Evolutionary conservation across 768 basidiomycete species (phyloP).

Genomic region (Sporobolomyces pararoseus): DNA sequence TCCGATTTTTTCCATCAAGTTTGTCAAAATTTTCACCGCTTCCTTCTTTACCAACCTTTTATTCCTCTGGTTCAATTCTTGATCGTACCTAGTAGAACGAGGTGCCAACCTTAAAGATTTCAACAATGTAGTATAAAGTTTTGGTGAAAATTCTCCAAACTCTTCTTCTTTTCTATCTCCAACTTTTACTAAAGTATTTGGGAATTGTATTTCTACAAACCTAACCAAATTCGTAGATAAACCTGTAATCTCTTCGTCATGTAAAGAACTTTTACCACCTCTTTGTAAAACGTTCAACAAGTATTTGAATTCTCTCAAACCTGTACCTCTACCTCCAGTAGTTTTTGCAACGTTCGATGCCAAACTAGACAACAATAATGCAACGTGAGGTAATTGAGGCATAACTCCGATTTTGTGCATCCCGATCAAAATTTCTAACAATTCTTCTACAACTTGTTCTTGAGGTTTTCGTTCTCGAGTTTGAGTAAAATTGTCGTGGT

Average conservation of each 20-base stretch:
- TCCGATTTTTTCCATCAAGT: not conserved
- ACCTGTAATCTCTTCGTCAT: no score
- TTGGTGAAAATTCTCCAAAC: no score
- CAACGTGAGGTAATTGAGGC: conserved; percentile 6
- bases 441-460: not conserved
- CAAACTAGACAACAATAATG: not conserved
- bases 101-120: conserved; percentile 3
- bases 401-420: not conserved
- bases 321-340: not conserved
- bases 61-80: not conserved
- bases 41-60: not conserved
- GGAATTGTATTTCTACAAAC: no score
- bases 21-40: not conserved
- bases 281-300: no score
- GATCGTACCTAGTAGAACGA: no score
- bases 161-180: no score
- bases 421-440: not conserved
- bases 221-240: no score
- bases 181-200: no score
- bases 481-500: not conserved
- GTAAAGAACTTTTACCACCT: no score
- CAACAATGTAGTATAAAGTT: conserved; percentile 4
- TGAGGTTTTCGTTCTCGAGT: not conserved
- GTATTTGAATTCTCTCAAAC: not conserved
- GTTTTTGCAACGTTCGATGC: not conserved